Evolutionary conservation across 768 basidiomycete genomes (phyloP).

Genomic region (Naganishia friedmannii): DNA sequence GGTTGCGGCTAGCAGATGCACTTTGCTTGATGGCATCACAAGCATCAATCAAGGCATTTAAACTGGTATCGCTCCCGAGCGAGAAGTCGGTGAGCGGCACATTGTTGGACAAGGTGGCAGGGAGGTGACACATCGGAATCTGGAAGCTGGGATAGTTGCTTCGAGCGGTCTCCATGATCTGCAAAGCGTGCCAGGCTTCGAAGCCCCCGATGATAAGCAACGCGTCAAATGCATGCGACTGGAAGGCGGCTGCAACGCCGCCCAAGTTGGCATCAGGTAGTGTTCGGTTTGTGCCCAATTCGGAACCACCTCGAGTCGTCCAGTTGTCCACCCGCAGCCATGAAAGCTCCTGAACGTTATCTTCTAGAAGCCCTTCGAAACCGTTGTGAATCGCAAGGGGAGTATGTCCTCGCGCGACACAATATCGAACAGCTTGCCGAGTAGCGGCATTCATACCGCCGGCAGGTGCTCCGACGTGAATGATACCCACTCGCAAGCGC

Average conservation of each 20-base stretch:
- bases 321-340: constrained; percentile 98
- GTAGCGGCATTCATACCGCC: constrained; percentile 99
- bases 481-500: constrained; percentile 54
- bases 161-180: constrained; percentile 74
- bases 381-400: constrained; percentile 94
- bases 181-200: constrained; percentile 80
- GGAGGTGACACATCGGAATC: constrained; percentile 92
- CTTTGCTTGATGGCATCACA: constrained; percentile 99
- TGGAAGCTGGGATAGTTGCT: constrained; percentile 85
- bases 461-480: constrained; percentile 84
- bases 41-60: constrained; percentile 95
- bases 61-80: constrained; percentile 90
- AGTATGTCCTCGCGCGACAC: constrained; percentile 83
- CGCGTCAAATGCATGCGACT: constrained; percentile 72
- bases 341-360: constrained; percentile 75
- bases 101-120: constrained; percentile 96
- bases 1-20: constrained; percentile 88
- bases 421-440: constrained; percentile 88
- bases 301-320: constrained; percentile 93
- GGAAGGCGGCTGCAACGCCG: constrained; percentile 83
- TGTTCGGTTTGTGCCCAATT: constrained; percentile 91
- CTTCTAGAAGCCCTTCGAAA: constrained; percentile 89
- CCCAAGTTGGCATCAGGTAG: constrained; percentile 84
- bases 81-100: constrained; percentile 96
- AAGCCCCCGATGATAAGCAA: constrained; percentile 92